Percentiles rank a stretch among this genome's conserved stretches.
Conservation (phyloP, 257 asterid genomes). For the Catharanthus roseus region DNA sequence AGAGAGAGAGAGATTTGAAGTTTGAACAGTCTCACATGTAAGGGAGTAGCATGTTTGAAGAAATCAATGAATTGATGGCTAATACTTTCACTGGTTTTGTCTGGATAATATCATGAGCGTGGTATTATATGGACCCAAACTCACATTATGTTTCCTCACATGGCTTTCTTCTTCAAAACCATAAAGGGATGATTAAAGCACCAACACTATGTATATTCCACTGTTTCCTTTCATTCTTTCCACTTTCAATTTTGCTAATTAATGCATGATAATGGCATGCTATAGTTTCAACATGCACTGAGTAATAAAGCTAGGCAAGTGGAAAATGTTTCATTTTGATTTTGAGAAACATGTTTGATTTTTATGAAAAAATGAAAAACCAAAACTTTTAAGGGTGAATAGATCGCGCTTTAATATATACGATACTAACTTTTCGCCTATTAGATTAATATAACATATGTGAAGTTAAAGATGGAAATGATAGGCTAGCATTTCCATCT, state of each 20-base stretch:
- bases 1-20: constrained; percentile 10
- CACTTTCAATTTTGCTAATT: background rate
- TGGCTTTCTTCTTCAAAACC: constrained; percentile 4
- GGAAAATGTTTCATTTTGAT: background rate
- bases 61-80: constrained; percentile 6
- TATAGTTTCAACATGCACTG: background rate
- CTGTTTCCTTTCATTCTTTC: background rate
- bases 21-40: constrained; percentile 16
- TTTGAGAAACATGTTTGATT: no score
- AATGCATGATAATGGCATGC: background rate
- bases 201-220: no score
- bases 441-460: no score
- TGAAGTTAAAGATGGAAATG: no score
- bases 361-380: no score
- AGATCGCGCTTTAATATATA: no score
- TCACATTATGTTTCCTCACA: no score
- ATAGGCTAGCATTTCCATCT: no score
- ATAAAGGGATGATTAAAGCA: background rate
- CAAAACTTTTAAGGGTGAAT: background rate
- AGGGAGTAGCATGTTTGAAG: constrained; percentile 28
- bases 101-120: background rate
- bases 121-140: constrained; percentile 14
- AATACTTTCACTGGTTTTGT: background rate
- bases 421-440: no score
- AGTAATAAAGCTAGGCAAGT: background rate